Conservation (phyloP, 345 rosid genomes). For the Populus tremula region DNA sequence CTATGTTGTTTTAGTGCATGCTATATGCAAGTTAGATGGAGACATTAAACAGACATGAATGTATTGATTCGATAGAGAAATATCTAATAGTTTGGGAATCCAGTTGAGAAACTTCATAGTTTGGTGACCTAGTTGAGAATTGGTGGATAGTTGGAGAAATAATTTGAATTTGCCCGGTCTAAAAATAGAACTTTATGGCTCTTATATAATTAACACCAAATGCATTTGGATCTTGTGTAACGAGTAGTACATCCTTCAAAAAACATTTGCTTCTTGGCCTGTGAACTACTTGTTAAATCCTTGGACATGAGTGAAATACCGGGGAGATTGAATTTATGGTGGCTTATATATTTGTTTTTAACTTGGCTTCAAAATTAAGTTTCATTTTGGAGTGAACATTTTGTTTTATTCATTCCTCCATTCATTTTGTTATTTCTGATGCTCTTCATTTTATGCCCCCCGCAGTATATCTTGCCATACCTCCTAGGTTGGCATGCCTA, state of each 20-base stretch:
- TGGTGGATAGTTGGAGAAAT: not conserved
- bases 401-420: not conserved
- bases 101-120: not conserved
- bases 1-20: not conserved
- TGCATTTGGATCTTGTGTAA: not conserved
- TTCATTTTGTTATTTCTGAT: not conserved
- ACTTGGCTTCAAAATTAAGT: not conserved
- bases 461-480: slow-evolving; percentile 78
- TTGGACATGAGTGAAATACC: not conserved
- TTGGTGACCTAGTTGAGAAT: too few relatives aligned
- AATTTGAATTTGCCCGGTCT: not conserved
- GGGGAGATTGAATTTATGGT: too few relatives aligned
- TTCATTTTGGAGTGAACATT: not conserved
- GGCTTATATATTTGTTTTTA: too few relatives aligned
- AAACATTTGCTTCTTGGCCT: too few relatives aligned
- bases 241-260: not conserved
- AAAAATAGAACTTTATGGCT: not conserved
- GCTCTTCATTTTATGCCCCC: not conserved
- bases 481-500: slow-evolving; percentile 81
- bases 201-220: not conserved
- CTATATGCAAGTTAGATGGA: not conserved
- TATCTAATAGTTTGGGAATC: not conserved
- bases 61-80: not conserved
- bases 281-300: too few relatives aligned
- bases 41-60: not conserved